Percentiles rank a stretch among this genome's conserved stretches.
Conservation (phyloP, 2,329 filamentous ascomycete species). For the Biscogniauxia marginata region DNA sequence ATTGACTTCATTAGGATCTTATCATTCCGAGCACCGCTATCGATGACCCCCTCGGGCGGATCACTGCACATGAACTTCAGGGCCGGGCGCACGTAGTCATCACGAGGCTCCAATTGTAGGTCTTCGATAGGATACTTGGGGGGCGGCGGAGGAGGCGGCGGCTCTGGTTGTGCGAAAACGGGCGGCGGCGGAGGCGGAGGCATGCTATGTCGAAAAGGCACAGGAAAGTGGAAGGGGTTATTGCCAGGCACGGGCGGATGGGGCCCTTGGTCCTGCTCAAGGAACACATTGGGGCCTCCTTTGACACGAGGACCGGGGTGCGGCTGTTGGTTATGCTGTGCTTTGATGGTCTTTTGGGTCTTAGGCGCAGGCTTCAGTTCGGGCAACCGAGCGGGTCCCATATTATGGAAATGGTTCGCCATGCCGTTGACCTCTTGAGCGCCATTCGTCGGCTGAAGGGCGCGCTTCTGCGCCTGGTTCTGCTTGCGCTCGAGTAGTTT, state of each 20-base stretch:
- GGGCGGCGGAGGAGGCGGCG: conserved; percentile 66
- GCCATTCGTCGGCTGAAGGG: conserved; percentile 38
- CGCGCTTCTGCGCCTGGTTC: conserved; percentile 64
- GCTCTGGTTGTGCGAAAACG: conserved; percentile 41
- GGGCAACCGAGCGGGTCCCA: conserved; percentile 59
- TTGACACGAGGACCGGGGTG: conserved; percentile 39
- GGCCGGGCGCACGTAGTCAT: conserved; percentile 66
- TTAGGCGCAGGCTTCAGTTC: conserved; percentile 74
- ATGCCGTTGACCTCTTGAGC: conserved; percentile 42
- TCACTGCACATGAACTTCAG: conserved; percentile 76
- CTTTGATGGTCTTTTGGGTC: conserved; percentile 60
- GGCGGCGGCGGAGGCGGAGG: conserved; percentile 46
- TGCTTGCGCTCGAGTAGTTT: conserved; percentile 77
- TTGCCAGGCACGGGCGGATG: conserved; percentile 42
- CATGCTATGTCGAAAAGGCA: conserved; percentile 45
- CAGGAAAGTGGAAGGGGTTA: conserved; percentile 47
- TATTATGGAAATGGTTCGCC: conserved; percentile 31
- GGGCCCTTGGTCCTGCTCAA: conserved; percentile 37
- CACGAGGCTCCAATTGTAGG: conserved; percentile 71
- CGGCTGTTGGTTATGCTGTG: conserved; percentile 40
- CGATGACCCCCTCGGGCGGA: conserved; percentile 50
- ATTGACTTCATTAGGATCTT: conserved; percentile 80
- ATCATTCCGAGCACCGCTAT: conserved; percentile 46
- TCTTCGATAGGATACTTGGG: conserved; percentile 97
- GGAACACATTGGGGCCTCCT: conserved; percentile 37